phyloP scores from a whole-genome alignment of 345 rosid species.

The Hypericum androsaemum region DNA sequence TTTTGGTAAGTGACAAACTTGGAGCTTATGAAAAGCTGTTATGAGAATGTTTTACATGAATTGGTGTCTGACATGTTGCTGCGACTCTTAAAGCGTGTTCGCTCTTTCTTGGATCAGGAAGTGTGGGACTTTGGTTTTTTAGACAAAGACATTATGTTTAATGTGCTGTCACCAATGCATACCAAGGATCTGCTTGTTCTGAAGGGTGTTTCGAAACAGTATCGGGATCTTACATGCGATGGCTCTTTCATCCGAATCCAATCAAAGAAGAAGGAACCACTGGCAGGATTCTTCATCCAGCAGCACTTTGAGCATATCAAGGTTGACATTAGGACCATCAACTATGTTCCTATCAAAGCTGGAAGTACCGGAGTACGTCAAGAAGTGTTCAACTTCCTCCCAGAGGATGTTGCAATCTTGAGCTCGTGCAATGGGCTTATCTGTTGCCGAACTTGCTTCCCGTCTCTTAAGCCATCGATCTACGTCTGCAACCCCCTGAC shows the following conservation, averaged over 20 bases:
- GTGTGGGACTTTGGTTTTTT: constrained; percentile 5
- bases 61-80: no score
- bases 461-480: constrained; percentile 20
- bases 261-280: constrained; percentile 16
- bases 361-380: constrained; percentile 10
- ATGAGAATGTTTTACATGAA: no score
- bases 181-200: constrained; percentile 21
- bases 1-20: no score
- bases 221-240: constrained; percentile 22
- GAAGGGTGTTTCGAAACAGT: constrained; percentile 25
- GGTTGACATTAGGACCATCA: constrained; percentile 21
- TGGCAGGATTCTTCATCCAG: constrained; percentile 33
- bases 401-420: constrained; percentile 26
- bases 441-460: constrained; percentile 27
- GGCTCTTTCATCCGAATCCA: constrained; percentile 19
- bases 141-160: constrained; percentile 17
- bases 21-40: no score
- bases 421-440: constrained; percentile 32
- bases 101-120: not conserved
- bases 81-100: no score
- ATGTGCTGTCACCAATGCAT: constrained; percentile 29
- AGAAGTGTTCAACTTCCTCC: constrained; percentile 25
- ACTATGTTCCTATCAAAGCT: constrained; percentile 22
- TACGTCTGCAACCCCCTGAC: constrained; percentile 36
- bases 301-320: constrained; percentile 13